These are phyloP conservation scores for Ganoderma resinaceum DNA, from an alignment of 1,284 basidiomycete genomes.

Conservation along the genomic window DNA sequence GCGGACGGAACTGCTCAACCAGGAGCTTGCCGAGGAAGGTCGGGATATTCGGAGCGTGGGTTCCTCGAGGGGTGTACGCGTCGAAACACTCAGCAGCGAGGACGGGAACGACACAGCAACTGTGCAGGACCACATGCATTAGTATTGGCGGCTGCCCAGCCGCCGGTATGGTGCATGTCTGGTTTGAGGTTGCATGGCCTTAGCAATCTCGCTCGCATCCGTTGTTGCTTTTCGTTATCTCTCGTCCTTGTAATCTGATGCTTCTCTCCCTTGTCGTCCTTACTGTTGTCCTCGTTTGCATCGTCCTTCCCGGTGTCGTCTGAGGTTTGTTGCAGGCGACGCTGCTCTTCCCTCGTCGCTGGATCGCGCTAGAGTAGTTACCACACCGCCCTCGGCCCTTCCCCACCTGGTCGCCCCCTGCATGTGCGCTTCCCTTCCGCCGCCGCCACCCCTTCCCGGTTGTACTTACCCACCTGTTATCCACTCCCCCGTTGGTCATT, in stretches of 20 bases:
- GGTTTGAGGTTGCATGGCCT: background rate
- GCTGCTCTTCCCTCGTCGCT: conserved; percentile 8
- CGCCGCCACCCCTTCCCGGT: conserved; percentile 7
- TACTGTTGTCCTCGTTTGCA: conserved; percentile 20
- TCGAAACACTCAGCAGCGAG: conserved; percentile 71
- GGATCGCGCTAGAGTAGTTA: conserved; percentile 17
- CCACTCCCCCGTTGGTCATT: conserved; percentile 25
- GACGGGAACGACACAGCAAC: conserved; percentile 62
- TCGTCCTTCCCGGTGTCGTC: conserved; percentile 21
- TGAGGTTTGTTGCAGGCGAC: conserved; percentile 9
- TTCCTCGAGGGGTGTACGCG: conserved; percentile 76
- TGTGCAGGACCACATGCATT: conserved; percentile 51
- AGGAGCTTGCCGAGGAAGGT: conserved; percentile 83
- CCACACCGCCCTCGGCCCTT: conserved; percentile 13
- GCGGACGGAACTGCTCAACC: conserved; percentile 54
- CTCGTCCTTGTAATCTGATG: conserved; percentile 3
- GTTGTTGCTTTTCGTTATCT: conserved; percentile 1
- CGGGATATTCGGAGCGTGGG: conserved; percentile 81
- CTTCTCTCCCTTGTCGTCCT: conserved; percentile 12
- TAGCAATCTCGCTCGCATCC: background rate
- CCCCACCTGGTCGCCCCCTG: conserved; percentile 19
- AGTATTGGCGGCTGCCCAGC: conserved; percentile 18
- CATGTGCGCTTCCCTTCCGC: conserved; percentile 21
- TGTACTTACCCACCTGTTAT: conserved; percentile 6
- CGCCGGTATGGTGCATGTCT: conserved; percentile 8